phyloP scores from a whole-genome alignment of 2,329 filamentous ascomycete species.

The Penicillium corylophilum region DNA sequence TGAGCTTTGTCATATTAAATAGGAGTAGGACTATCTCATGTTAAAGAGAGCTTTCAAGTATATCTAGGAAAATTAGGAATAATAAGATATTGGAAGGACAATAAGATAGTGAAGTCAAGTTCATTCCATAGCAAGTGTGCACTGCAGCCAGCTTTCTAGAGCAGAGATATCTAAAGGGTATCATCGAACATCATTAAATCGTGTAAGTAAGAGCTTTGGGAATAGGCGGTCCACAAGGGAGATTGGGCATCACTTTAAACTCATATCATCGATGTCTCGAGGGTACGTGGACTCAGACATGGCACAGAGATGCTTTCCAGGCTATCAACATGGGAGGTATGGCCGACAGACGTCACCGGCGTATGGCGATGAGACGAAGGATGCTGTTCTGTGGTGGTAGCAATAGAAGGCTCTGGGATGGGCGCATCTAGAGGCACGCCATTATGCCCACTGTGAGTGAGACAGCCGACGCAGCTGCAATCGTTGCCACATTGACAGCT shows the following conservation, averaged over 20 bases:
- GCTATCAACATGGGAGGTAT: slow-evolving; percentile 17
- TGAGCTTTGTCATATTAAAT: no score
- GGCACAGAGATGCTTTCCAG: slow-evolving; percentile 21
- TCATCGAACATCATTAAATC: slow-evolving; percentile 29
- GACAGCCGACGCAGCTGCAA: slow-evolving; percentile 53
- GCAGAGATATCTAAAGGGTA: slow-evolving; percentile 25
- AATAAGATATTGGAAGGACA: no score
- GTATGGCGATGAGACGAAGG: background rate
- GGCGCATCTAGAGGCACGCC: slow-evolving; percentile 39
- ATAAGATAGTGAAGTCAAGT: background rate
- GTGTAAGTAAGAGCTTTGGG: slow-evolving; percentile 5
- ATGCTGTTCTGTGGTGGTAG: slow-evolving; percentile 6
- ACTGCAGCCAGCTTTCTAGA: slow-evolving; percentile 13
- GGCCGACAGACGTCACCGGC: slow-evolving; percentile 4
- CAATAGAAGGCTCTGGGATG: background rate
- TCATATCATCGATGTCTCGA: slow-evolving; percentile 24
- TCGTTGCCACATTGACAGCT: slow-evolving; percentile 54
- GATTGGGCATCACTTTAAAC: background rate
- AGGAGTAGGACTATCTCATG: no score
- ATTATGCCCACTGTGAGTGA: slow-evolving; percentile 53
- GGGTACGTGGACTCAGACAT: slow-evolving; percentile 23
- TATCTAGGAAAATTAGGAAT: no score
- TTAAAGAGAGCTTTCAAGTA: no score
- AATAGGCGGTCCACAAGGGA: background rate
- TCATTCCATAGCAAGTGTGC: slow-evolving; percentile 2